phyloP scores from a whole-genome alignment of 2,329 filamentous ascomycete species.

The Xylariomycetidae sp. region DNA sequence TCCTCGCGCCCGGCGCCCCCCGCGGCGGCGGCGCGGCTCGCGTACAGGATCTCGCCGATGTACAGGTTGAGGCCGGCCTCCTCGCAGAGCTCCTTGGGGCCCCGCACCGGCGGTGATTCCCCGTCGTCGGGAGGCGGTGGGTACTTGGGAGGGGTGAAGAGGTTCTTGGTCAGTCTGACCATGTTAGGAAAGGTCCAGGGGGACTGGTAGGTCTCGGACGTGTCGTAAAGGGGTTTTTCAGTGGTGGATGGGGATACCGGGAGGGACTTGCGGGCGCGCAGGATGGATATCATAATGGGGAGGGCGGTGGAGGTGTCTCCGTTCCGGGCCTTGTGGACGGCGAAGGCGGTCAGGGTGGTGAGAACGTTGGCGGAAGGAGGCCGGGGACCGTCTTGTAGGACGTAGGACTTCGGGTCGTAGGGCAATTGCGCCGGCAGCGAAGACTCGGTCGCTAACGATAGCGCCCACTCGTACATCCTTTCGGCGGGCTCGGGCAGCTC shows the following conservation, averaged over 20 bases:
- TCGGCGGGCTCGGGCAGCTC: conserved; percentile 58
- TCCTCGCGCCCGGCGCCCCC: conserved; percentile 46
- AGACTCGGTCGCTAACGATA: conserved; percentile 64
- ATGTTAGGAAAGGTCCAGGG: conserved; percentile 22
- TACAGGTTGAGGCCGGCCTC: conserved; percentile 84
- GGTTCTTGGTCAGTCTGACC: conserved; percentile 20
- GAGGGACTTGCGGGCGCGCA: conserved; percentile 69
- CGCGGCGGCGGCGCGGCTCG: conserved; percentile 39
- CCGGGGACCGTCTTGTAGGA: conserved; percentile 56
- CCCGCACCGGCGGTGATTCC: conserved; percentile 60
- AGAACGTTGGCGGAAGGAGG: conserved; percentile 70
- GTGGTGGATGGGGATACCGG: conserved; percentile 19
- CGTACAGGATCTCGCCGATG: conserved; percentile 89
- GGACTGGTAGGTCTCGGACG: conserved; percentile 1
- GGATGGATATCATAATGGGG: conserved; percentile 78
- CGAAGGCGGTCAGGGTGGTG: conserved; percentile 69
- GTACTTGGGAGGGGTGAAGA: conserved; percentile 54
- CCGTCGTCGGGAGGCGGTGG: conserved; percentile 69
- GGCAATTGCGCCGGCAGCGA: conserved; percentile 31
- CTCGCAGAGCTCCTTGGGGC: conserved; percentile 65
- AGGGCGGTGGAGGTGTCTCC: conserved; percentile 66
- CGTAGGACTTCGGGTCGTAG: conserved; percentile 58
- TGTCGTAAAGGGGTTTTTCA: conserved; percentile 1
- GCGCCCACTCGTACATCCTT: conserved; percentile 69
- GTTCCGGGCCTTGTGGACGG: conserved; percentile 68